Base-by-base conservation (phyloP, 768 basidiomycete species). In the Pilatotrama ljubarskyi region DNA sequence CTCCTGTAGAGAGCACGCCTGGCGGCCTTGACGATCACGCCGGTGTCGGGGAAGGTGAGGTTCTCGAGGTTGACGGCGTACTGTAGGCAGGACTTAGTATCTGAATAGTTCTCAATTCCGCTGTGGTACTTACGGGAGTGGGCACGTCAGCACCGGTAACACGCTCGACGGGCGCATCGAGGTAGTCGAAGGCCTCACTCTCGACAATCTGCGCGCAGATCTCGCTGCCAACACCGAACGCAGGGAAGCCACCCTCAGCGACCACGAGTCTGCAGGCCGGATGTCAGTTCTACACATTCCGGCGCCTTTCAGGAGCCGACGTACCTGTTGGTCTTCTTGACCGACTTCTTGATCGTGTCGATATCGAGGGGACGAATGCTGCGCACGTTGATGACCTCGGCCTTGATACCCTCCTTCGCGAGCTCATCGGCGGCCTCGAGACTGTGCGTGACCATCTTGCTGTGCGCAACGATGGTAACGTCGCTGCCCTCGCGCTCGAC, bases 181-280 rank as follows among this genome's bases (percentile, higher is more conserved):
- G 88, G 80, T 93, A 98, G 78, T 98, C 95, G 72, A 96, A 99
- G 2, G 95, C 96, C 69, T 97, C 93, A 67, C 92, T 93, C 82
- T 99, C 97, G 55, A 96, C 82, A 67, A 98, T 93, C 75, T 98
- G 95, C 14, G 97, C 97, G 66, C 92, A 93, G 69, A 99, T 96
- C 77, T 99, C 97, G 68, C 94, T 95, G 65, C 97, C 97, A 55
- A 99, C 96, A 78, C 97, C 94, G 74, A 98, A 98, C 50, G 84
- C 88, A 38, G 97, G 97, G 93, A 97, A 99, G 38, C 97, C 97
- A 75, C 96, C 96, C 77, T 99, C 97, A 51, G 94, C 95, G 58
- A 91, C 92, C 54, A 99, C 81, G 63, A 99, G 83, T 57, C 93
- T 95, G 64, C 32, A n/a, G 1, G 52, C 18, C n/a, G 14, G 20